Base-by-base conservation (phyloP, 2,329 filamentous ascomycete genomes). In the Colletotrichum zoysiae region DNA sequence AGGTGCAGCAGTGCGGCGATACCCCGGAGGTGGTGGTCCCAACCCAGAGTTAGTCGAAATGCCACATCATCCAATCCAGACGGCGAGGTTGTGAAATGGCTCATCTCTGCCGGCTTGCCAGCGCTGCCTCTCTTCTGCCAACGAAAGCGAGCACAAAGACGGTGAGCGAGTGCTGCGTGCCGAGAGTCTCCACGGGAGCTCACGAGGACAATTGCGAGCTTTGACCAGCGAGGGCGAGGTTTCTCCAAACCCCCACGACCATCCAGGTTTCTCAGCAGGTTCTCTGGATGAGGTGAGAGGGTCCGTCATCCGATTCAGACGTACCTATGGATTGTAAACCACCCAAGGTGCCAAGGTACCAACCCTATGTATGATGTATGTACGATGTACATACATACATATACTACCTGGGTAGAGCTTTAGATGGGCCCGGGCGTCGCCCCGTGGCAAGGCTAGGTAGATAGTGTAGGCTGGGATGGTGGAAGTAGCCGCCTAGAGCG, bases 91-190 rank as follows among this genome's bases (percentile, higher is more conserved):
- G 1, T 51, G 59, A 60, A 68, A 64, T 70, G 65, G 65, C 65
- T 72, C 70, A 64, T 71, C 46, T 58, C 59, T 48, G 59, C 59
- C 65, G 55, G 55, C 65, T 69, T 30, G 30, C 30, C 59, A 70
- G 46, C 40, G 35, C 48, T 70, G 46, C 48, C 44, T 69, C 60
- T 55, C 50, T 60, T 55, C 50, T 69, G 30, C 70, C 51, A 60
- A 56, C 42, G 35, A 48, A 30, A 50, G 35, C 12, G 44, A 65
- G 55, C 59, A 70, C 66, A 70, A 70, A 70, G 59, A 65, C 70
- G 70, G 70, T 72, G 70, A 72, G 66, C n/a, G 56, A 65, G 55
- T 60, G 70, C 70, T 60, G 70, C 70, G 55, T 60, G 70, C 70
- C 65, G 70, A 71, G 65, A 65, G 59, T 69, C 65, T 50, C 70